A percentile compares a stretch with the other conserved stretches of the same genome.
These are phyloP conservation scores for Fomitopsis serialis DNA, from an alignment of 768 basidiomycete species.

Conservation along the genomic window DNA sequence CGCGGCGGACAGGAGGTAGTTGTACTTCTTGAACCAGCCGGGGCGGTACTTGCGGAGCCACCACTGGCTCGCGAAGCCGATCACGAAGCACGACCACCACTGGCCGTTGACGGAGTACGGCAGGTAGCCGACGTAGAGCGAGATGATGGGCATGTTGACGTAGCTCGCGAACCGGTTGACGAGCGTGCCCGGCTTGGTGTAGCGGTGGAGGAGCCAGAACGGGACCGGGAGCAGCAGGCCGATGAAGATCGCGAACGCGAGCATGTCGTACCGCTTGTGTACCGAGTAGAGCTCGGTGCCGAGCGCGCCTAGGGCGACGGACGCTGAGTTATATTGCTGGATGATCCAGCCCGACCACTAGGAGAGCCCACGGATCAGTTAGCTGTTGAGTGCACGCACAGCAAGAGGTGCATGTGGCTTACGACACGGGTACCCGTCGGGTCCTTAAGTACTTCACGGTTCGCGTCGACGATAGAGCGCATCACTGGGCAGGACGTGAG, in stretches of 20 bases:
- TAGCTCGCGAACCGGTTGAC: constrained; percentile 33
- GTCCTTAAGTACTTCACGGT: constrained; percentile 40
- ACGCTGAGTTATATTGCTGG: constrained; percentile 47
- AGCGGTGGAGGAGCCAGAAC: constrained; percentile 40
- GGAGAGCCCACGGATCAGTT: no score
- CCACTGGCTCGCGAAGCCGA: constrained; percentile 44
- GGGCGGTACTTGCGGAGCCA: constrained; percentile 40
- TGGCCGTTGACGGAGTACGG: constrained; percentile 51
- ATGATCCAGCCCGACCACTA: constrained; percentile 51
- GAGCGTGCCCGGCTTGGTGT: constrained; percentile 27
- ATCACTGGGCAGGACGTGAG: constrained; percentile 34
- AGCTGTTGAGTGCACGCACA: no score
- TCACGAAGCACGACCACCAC: constrained; percentile 49
- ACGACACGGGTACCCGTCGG: constrained; percentile 45
- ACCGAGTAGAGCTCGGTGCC: constrained; percentile 47
- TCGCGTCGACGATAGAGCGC: constrained; percentile 39
- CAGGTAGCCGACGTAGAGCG: constrained; percentile 31
- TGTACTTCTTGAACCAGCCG: constrained; percentile 46
- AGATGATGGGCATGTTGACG: constrained; percentile 41
- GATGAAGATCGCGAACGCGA: constrained; percentile 46
- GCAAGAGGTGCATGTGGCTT: no score
- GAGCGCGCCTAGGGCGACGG: constrained; percentile 51
- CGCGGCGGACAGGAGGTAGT: constrained; percentile 44
- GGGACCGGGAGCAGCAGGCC: constrained; percentile 45
- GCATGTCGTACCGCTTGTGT: constrained; percentile 41